Conservation (phyloP, 148 eudicot genomes). For the Silene latifolia region DNA sequence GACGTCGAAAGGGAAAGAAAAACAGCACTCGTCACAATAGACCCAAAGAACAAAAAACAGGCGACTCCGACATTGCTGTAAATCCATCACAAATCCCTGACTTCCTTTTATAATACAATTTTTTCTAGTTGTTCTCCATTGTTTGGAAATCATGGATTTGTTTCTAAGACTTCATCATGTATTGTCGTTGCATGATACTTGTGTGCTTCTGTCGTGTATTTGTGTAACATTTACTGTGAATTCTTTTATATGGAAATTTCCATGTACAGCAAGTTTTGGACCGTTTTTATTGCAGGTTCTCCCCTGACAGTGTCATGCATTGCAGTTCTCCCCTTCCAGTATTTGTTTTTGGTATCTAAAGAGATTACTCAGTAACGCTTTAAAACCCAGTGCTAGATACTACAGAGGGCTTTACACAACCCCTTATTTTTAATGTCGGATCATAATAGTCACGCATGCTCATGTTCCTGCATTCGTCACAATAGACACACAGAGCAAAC, state of each 20-base stretch:
- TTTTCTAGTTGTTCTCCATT: conserved; percentile 9
- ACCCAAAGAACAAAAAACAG: conserved; percentile 50
- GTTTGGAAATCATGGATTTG: conserved; percentile 6
- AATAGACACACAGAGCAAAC: conserved; percentile 49
- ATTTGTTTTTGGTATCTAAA: no score
- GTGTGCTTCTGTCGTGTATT: not conserved
- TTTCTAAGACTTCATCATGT: not conserved
- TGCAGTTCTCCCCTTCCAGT: no score
- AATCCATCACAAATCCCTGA: conserved; percentile 63
- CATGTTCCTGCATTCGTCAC: conserved; percentile 28
- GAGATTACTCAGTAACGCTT: no score
- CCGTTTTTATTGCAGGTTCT: not conserved
- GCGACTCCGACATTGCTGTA: conserved; percentile 30
- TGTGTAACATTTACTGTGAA: not conserved
- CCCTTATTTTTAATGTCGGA: no score
- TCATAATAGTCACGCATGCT: no score
- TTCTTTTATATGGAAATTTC: not conserved
- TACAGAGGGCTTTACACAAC: no score
- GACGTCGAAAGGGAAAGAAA: conserved; percentile 43
- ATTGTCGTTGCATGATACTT: not conserved
- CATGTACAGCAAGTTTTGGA: not conserved
- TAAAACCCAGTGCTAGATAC: no score
- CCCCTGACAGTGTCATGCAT: no score
- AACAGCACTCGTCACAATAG: conserved; percentile 48
- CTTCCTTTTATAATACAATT: conserved; percentile 56